These are phyloP conservation scores for Musa troglodytarum DNA, from an alignment of 176 grass and related monocot species.

Conservation along the genomic window DNA sequence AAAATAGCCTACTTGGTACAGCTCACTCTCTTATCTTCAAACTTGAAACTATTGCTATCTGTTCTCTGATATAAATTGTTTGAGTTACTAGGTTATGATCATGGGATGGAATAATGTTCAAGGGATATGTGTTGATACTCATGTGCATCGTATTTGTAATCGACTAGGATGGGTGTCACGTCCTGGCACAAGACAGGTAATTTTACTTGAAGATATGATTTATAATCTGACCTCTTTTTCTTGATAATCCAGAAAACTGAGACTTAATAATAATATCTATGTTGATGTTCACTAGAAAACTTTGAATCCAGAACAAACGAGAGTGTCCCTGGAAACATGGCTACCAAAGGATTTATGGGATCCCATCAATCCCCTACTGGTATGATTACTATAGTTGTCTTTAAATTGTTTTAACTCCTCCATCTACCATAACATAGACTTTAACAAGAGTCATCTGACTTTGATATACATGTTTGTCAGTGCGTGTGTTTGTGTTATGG, in stretches of 20 bases:
- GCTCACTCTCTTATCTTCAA: neutral
- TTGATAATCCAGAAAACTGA: neutral
- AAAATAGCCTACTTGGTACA: constrained; percentile 95
- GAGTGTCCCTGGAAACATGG: constrained; percentile 84
- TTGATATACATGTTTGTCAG: neutral
- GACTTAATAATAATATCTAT: neutral
- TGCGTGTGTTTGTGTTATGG: neutral
- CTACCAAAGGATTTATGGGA: constrained; percentile 91
- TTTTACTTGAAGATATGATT: neutral
- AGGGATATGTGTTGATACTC: constrained; percentile 97
- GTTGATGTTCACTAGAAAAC: constrained; percentile 49
- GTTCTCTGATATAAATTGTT: constrained; percentile 3
- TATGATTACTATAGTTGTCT: constrained; percentile 18
- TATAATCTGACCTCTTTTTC: neutral
- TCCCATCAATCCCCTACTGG: constrained; percentile 86
- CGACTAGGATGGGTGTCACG: constrained; percentile 86
- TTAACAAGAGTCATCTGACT: neutral
- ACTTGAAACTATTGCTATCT: neutral
- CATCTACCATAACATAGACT: neutral
- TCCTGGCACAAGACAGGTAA: constrained; percentile 66
- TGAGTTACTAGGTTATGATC: constrained; percentile 63
- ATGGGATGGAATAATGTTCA: constrained; percentile 93
- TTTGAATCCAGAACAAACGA: constrained; percentile 65
- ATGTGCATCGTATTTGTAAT: constrained; percentile 97
- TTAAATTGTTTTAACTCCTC: neutral